A percentile compares a stretch with the other conserved stretches of the same genome.
Evolutionary conservation across 2,329 filamentous ascomycete species (phyloP).

Genomic region (Colletotrichum horii): DNA sequence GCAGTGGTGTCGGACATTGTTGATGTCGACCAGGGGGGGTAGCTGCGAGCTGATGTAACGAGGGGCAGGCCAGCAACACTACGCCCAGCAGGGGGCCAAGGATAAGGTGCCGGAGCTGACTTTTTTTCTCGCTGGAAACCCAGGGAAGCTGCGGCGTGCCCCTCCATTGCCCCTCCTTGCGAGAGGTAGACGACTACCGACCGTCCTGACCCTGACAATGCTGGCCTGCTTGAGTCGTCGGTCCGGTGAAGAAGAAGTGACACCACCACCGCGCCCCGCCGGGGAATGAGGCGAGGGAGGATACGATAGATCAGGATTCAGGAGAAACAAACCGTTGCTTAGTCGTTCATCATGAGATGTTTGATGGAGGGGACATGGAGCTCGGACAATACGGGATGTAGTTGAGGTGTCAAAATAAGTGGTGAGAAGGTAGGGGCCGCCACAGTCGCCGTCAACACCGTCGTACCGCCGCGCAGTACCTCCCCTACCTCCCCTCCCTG

Average conservation of each 20-base stretch:
- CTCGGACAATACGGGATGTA: background rate
- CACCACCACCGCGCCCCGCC: background rate
- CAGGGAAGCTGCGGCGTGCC: constrained; percentile 16
- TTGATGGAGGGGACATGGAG: background rate
- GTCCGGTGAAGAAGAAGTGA: background rate
- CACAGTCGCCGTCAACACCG: background rate
- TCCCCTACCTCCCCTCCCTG: too few species aligned
- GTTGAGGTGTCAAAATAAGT: constrained; percentile 2
- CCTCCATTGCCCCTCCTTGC: constrained; percentile 5
- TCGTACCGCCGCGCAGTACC: too few species aligned
- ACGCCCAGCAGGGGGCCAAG: constrained; percentile 1
- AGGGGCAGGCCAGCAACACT: constrained; percentile 20
- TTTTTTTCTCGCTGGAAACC: constrained; percentile 15
- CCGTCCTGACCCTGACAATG: background rate
- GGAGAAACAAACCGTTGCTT: background rate
- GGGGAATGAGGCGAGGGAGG: background rate
- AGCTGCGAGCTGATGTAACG: constrained; percentile 20
- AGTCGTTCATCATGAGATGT: background rate
- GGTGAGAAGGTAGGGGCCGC: constrained; percentile 5
- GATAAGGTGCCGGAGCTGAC: constrained; percentile 18
- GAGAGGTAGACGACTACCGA: too few species aligned
- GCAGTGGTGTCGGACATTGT: constrained; percentile 15
- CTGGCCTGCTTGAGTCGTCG: constrained; percentile 4
- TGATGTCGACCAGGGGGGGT: constrained; percentile 9
- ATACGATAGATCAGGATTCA: background rate